These are phyloP conservation scores for Pecoramyces ruminantium DNA, from an alignment of 192 early-diverging fungal genomes.

Conservation along the genomic window DNA sequence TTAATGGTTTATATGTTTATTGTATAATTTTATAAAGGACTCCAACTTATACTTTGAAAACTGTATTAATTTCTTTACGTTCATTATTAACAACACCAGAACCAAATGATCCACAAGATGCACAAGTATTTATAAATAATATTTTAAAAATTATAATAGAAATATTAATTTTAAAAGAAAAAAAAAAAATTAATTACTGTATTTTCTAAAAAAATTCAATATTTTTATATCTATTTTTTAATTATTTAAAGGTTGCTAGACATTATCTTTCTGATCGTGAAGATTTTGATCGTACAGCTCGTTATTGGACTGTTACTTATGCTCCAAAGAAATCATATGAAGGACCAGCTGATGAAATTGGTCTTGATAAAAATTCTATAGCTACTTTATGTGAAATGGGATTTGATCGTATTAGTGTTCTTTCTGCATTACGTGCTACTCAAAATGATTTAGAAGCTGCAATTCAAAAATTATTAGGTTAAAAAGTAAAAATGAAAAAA, in stretches of 20 bases:
- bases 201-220: no score
- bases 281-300: constrained; percentile 24
- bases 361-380: constrained; percentile 17
- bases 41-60: constrained; percentile 34
- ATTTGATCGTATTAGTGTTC: constrained; percentile 21
- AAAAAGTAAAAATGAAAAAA: neutral
- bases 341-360: constrained; percentile 5
- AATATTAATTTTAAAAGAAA: neutral
- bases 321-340: constrained; percentile 10
- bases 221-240: no score
- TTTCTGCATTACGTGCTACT: constrained; percentile 8
- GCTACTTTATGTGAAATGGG: constrained; percentile 29
- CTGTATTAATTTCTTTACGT: constrained; percentile 28
- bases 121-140: constrained; percentile 4
- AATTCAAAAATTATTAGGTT: neutral
- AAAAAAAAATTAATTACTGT: no score
- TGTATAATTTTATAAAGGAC: neutral
- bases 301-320: constrained; percentile 22
- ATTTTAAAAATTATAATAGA: neutral
- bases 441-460: neutral
- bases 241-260: constrained; percentile 24
- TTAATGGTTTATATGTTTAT: no score
- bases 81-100: constrained; percentile 27
- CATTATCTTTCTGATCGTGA: constrained; percentile 19
- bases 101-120: constrained; percentile 35